phyloP scores from a whole-genome alignment of 192 early-diverging fungal species.

The Podila horticola region DNA sequence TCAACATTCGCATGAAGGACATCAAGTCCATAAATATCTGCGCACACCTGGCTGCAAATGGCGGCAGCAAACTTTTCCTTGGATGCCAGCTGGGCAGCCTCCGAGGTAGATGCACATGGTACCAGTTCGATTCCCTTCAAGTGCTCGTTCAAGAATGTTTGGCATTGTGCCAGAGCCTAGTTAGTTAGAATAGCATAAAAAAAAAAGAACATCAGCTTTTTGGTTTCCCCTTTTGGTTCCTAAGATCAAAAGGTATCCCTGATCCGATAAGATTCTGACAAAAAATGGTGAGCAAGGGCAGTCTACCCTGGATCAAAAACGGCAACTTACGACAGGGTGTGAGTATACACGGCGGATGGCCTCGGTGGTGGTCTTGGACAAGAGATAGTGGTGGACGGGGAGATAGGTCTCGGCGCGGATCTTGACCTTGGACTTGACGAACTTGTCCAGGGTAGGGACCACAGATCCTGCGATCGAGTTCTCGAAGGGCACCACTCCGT shows the following conservation, averaged over 20 bases:
- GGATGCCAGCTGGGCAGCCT: slow-evolving; percentile 89
- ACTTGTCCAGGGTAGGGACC: slow-evolving; percentile 83
- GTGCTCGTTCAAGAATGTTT: slow-evolving; percentile 75
- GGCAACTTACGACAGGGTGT: slow-evolving; percentile 61
- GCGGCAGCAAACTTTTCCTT: slow-evolving; percentile 82
- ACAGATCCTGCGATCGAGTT: slow-evolving; percentile 94
- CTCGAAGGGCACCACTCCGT: slow-evolving; percentile 94
- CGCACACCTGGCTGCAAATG: slow-evolving; percentile 83
- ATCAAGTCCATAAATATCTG: slow-evolving; percentile 81
- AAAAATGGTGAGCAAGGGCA: background rate
- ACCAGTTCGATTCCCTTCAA: slow-evolving; percentile 79
- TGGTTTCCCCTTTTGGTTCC: background rate
- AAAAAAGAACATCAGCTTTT: no score
- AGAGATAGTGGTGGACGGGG: slow-evolving; percentile 81
- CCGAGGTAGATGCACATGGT: slow-evolving; percentile 82
- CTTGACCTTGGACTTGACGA: slow-evolving; percentile 71
- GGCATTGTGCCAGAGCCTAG: slow-evolving; percentile 86
- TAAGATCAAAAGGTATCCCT: no score
- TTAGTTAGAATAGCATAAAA: background rate
- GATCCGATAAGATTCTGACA: background rate
- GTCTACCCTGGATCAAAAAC: background rate
- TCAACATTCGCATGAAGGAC: slow-evolving; percentile 84
- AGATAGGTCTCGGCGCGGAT: slow-evolving; percentile 87
- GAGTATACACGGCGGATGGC: slow-evolving; percentile 84
- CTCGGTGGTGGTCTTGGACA: slow-evolving; percentile 73